A percentile compares a stretch with the other conserved stretches of the same genome.
These are phyloP conservation scores for Pseudohalonectria lignicola DNA, from an alignment of 2,329 filamentous ascomycete species.

Conservation along the genomic window DNA sequence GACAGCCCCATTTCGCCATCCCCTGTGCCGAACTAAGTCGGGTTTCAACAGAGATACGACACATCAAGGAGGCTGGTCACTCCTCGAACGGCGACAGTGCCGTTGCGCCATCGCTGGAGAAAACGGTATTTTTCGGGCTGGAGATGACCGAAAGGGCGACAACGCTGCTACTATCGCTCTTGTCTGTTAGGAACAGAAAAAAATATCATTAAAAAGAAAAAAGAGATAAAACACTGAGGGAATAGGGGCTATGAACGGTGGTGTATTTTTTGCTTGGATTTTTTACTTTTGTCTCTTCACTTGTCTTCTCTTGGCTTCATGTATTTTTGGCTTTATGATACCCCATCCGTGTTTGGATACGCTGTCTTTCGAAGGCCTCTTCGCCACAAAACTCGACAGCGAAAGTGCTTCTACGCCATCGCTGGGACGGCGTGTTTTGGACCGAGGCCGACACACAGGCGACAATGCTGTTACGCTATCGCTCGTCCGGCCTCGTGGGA, in stretches of 20 bases:
- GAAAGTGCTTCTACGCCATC: conserved; percentile 46
- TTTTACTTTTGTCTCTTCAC: conserved; percentile 11
- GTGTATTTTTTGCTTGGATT: conserved; percentile 6
- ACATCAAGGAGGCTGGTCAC: too few relatives aligned
- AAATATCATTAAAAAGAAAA: too few relatives aligned
- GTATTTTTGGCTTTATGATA: conserved; percentile 33
- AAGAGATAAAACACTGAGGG: too few relatives aligned
- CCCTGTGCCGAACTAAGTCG: too few relatives aligned
- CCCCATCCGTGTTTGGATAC: conserved; percentile 43
- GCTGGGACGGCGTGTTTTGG: conserved; percentile 39
- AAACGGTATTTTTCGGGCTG: too few relatives aligned
- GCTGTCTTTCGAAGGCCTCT: conserved; percentile 24
- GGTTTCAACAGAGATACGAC: too few relatives aligned
- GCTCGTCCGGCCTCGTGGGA: conserved; percentile 34
- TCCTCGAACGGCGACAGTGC: conserved; percentile 24
- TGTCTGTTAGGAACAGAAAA: too few relatives aligned
- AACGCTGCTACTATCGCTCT: conserved; percentile 32
- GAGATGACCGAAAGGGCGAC: too few relatives aligned
- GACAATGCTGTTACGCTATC: conserved; percentile 47
- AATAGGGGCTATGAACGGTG: background rate
- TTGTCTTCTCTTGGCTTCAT: conserved; percentile 6
- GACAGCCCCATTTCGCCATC: too few relatives aligned
- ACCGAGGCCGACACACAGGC: conserved; percentile 29
- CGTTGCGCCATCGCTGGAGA: conserved; percentile 24
- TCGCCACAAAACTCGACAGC: conserved; percentile 30